Evolutionary conservation across 371 early-diverging fungal genomes (phyloP), one percentile per base, ranked within the genome.

Genomic region (Lichtheimia ornata): DNA sequence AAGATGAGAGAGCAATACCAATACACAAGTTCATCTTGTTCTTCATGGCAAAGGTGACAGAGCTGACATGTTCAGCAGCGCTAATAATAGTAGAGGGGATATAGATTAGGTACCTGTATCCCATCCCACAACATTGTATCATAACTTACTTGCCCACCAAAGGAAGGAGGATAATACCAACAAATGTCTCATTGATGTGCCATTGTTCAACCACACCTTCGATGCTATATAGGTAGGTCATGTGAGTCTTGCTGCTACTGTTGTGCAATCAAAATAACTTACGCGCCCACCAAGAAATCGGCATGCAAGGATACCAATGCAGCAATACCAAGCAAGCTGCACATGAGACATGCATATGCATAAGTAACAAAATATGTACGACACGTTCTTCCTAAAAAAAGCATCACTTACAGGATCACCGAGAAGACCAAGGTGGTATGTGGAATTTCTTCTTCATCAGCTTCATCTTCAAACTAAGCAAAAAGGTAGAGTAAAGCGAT

Each of bases 11-110:
- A 6, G 96, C 94, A 54, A 96, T 89, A 43, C 91, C 89, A 50
- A 97, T 83, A 12, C 90, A 84, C 51, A 93, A 71, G 57, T 96
- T 93, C 93, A 96, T 94, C 76, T 95, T 94, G 82, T 95, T 85
- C 64, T 90, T 86, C 66, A 91, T 81, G 0, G 96, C 93, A 28
- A 89, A 86, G 0, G 88, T 86, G n/a, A 94, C 86, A 0, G 94
- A 91, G 5, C 89, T 89, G 41, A 89, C 86, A 69, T 96, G 94
- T 54, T 79, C 79, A 43, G 79, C 79, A 57, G 76, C 76, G 56
- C 74, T 77, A 62, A 78, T 77, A n/a, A n/a, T n/a, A n/a, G n/a
- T n/a, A 22, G 82, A 83, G 11, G 22, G 12, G n/a, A n/a, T n/a
- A 24, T n/a, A 22, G 18, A 52, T 22, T 4, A 15, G 24, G 24